Evolutionary conservation across 805 yeast genomes (phyloP).

Genomic region (Yamadazyma paraphyllophila): DNA sequence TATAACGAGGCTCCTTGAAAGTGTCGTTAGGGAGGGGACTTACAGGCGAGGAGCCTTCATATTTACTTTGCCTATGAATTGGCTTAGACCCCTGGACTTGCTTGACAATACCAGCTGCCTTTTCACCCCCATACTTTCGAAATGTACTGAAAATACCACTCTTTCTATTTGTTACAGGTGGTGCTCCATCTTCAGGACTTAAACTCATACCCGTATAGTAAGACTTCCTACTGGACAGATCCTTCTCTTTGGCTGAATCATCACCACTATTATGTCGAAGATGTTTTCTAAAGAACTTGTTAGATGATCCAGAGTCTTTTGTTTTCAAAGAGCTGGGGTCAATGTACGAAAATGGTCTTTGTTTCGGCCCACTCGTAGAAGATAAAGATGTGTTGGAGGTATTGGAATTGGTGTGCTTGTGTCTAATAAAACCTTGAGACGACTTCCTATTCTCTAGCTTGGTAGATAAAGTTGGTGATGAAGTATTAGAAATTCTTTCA

Average conservation of each 20-base stretch:
- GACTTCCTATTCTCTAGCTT: constrained; percentile 34
- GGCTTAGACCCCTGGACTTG: constrained; percentile 21
- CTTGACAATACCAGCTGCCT: constrained; percentile 36
- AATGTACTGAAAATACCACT: constrained; percentile 40
- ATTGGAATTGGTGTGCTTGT: constrained; percentile 19
- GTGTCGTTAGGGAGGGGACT: constrained; percentile 13
- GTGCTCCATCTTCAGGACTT: constrained; percentile 13
- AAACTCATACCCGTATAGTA: constrained; percentile 16
- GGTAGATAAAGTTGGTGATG: constrained; percentile 7
- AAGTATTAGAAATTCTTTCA: constrained; percentile 10
- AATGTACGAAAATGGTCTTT: constrained; percentile 38
- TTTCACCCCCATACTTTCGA: constrained; percentile 41
- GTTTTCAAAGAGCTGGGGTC: constrained; percentile 27
- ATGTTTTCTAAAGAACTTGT: constrained; percentile 61
- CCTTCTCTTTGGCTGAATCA: constrained; percentile 1
- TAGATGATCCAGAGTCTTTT: constrained; percentile 19
- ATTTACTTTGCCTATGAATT: constrained; percentile 10
- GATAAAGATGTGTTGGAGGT: constrained; percentile 16
- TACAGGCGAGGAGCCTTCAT: constrained; percentile 12
- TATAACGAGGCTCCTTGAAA: constrained; percentile 10
- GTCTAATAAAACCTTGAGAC: constrained; percentile 28
- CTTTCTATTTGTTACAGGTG: constrained; percentile 16
- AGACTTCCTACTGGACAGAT: constrained; percentile 8
- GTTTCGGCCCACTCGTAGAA: constrained; percentile 17
- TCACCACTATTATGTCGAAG: constrained; percentile 46